Evolutionary conservation across 2,329 filamentous ascomycete genomes (phyloP).

Genomic region (Diaporthe ilicicola): DNA sequence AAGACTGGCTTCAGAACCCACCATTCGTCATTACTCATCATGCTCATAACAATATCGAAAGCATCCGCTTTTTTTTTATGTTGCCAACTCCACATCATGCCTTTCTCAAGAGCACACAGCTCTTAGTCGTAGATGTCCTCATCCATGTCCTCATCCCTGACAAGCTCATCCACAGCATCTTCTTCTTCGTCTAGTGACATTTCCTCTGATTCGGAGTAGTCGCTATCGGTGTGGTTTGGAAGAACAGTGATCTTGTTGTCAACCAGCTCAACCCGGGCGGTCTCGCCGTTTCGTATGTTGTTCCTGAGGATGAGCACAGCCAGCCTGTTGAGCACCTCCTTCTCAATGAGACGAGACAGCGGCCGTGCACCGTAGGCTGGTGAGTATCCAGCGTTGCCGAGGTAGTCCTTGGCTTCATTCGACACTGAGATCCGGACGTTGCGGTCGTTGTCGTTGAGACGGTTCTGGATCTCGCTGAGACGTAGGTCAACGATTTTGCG

Average conservation of each 20-base stretch:
- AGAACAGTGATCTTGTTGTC: constrained; percentile 83
- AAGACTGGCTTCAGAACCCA: neutral
- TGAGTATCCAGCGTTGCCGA: constrained; percentile 90
- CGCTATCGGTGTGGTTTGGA: constrained; percentile 78
- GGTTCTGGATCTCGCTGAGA: constrained; percentile 87
- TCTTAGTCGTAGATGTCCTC: constrained; percentile 51
- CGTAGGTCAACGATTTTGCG: constrained; percentile 95
- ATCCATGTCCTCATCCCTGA: constrained; percentile 67
- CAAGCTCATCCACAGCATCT: constrained; percentile 76
- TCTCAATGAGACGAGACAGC: constrained; percentile 89
- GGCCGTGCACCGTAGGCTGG: constrained; percentile 95
- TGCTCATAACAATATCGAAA: constrained; percentile 2
- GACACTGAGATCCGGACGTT: constrained; percentile 87
- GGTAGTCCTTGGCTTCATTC: constrained; percentile 89
- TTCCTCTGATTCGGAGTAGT: constrained; percentile 74
- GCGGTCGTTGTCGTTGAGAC: constrained; percentile 83
- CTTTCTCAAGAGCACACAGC: neutral
- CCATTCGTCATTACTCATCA: constrained; percentile 14
- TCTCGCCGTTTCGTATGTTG: constrained; percentile 85
- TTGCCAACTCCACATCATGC: neutral
- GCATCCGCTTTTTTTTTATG: neutral
- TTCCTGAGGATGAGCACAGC: constrained; percentile 91
- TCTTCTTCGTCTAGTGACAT: constrained; percentile 69
- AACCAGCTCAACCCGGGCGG: constrained; percentile 79
- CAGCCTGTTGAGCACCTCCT: constrained; percentile 93